phyloP scores from a whole-genome alignment of 352 stramenopile genomes.

The Aphanomyces euteiches region DNA sequence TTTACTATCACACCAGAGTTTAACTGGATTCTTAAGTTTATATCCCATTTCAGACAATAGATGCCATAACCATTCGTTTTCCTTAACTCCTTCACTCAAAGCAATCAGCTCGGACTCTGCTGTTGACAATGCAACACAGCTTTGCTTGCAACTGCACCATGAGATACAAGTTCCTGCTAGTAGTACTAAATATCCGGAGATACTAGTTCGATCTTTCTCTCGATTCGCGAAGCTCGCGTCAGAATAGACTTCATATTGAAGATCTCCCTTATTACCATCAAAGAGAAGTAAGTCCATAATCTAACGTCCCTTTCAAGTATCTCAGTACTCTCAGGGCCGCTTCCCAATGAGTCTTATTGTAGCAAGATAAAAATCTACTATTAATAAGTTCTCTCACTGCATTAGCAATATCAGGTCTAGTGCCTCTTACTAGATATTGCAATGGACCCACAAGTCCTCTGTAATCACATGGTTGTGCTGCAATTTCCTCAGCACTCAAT shows the following conservation, averaged over 20 bases:
- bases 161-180: constrained; percentile 27
- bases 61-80: too few species aligned
- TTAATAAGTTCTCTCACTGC: constrained; percentile 35
- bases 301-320: constrained; percentile 28
- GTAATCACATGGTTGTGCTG: background rate
- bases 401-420: constrained; percentile 36
- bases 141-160: constrained; percentile 27
- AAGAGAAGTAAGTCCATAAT: constrained; percentile 8
- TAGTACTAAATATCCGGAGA: constrained; percentile 28
- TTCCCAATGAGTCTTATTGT: constrained; percentile 28
- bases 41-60: too few species aligned
- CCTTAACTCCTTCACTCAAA: too few species aligned
- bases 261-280: background rate
- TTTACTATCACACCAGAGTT: too few species aligned
- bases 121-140: background rate
- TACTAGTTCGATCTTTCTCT: constrained; percentile 26
- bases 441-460: too few species aligned
- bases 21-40: too few species aligned
- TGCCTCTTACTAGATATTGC: background rate
- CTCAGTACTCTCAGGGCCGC: constrained; percentile 31
- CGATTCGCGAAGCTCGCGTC: constrained; percentile 4
- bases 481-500: background rate
- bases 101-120: too few species aligned
- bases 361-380: constrained; percentile 37
- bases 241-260: background rate